phyloP scores from a whole-genome alignment of 2,329 filamentous ascomycete species.

The Elsinoe necatrix region DNA sequence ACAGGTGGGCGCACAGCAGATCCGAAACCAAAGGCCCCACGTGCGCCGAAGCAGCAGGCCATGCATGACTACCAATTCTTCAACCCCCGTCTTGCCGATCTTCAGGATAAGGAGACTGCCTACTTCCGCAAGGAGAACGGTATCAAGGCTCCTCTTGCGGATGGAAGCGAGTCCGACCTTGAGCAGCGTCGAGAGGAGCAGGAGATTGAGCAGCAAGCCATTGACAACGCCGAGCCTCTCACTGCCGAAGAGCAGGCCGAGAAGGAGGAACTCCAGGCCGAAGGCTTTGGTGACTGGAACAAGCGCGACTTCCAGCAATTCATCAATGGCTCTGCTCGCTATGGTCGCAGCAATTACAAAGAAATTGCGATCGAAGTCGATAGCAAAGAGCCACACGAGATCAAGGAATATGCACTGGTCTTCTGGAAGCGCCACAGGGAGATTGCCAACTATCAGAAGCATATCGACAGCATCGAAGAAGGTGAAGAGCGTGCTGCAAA shows the following conservation, averaged over 20 bases:
- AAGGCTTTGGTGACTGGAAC: constrained; percentile 94
- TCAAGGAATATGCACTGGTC: constrained; percentile 84
- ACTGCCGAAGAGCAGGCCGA: constrained; percentile 84
- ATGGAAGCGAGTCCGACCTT: constrained; percentile 79
- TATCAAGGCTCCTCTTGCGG: constrained; percentile 83
- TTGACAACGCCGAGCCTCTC: constrained; percentile 80
- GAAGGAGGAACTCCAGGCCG: constrained; percentile 70
- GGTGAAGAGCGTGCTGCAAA: constrained; percentile 85
- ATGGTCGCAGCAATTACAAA: constrained; percentile 77
- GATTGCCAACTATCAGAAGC: constrained; percentile 80
- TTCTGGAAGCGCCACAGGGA: constrained; percentile 96
- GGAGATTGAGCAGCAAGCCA: constrained; percentile 79
- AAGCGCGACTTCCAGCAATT: constrained; percentile 97
- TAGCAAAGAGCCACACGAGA: constrained; percentile 75
- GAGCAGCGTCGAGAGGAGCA: constrained; percentile 81
- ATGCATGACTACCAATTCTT: constrained; percentile 99
- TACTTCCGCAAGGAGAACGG: constrained; percentile 93
- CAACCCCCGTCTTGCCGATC: constrained; percentile 68
- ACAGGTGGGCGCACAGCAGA: constrained; percentile 72
- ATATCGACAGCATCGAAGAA: constrained; percentile 80
- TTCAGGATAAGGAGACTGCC: constrained; percentile 94
- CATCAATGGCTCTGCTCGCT: constrained; percentile 87
- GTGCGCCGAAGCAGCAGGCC: constrained; percentile 82
- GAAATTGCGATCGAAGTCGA: constrained; percentile 84
- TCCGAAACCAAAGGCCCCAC: constrained; percentile 88